Evolutionary conservation across 2,329 filamentous ascomycete genomes (phyloP).

Genomic region (Microdochium trichocladiopsis): DNA sequence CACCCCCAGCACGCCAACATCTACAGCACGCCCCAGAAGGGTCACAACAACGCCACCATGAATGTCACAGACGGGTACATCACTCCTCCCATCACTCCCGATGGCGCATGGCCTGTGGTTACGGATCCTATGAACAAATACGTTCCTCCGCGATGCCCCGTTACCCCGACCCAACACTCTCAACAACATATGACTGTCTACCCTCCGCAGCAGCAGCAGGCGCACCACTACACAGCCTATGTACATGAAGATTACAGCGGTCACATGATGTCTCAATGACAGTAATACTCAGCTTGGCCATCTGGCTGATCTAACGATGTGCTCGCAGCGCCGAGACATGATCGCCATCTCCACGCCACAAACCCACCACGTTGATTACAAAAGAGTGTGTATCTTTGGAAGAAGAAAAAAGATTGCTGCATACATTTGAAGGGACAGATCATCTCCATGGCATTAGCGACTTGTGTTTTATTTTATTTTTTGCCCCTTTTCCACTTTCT

Average conservation of each 20-base stretch:
- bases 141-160: constrained; percentile 48
- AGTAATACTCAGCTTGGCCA: constrained; percentile 10
- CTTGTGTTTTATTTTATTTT: constrained; percentile 22
- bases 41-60: constrained; percentile 48
- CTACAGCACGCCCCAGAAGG: constrained; percentile 76
- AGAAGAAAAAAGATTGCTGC: constrained; percentile 36
- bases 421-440: constrained; percentile 34
- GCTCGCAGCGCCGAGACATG: constrained; percentile 3
- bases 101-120: constrained; percentile 50
- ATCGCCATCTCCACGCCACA: constrained; percentile 2
- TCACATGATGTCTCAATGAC: constrained; percentile 18
- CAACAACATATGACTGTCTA: constrained; percentile 28
- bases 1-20: constrained; percentile 49
- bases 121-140: constrained; percentile 37
- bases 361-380: constrained; percentile 6
- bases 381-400: constrained; percentile 27
- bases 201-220: constrained; percentile 31
- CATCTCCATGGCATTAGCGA: constrained; percentile 42
- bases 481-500: constrained; percentile 20
- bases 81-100: constrained; percentile 80
- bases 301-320: constrained; percentile 4
- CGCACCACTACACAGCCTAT: constrained; percentile 36
- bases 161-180: constrained; percentile 52
- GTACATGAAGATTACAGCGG: constrained; percentile 32
- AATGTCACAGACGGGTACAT: constrained; percentile 67